These are phyloP conservation scores for Mycena filopes DNA, from an alignment of 768 basidiomycete species.

Conservation along the genomic window DNA sequence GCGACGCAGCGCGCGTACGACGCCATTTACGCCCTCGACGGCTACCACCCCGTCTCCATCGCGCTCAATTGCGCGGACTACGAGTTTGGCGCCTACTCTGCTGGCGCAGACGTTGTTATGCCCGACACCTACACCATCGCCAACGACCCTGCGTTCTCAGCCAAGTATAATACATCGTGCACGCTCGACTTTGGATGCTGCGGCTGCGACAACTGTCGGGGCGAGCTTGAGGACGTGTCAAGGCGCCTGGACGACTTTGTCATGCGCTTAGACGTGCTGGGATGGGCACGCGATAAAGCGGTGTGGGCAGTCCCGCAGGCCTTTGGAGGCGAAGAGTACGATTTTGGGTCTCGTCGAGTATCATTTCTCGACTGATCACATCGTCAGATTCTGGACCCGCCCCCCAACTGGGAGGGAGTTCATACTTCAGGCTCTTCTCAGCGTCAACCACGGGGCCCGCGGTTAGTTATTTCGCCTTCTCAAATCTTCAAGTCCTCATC, in stretches of 20 bases:
- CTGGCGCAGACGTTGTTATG: slow-evolving; percentile 66
- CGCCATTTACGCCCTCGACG: slow-evolving; percentile 59
- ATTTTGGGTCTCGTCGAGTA: too few species aligned
- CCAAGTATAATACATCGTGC: slow-evolving; percentile 57
- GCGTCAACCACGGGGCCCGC: slow-evolving; percentile 62
- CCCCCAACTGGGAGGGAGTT: slow-evolving; percentile 63
- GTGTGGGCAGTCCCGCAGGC: slow-evolving; percentile 71
- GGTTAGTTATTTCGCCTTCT: slow-evolving; percentile 38
- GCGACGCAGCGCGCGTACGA: slow-evolving; percentile 56
- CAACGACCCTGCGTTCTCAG: slow-evolving; percentile 57
- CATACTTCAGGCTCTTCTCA: slow-evolving; percentile 59
- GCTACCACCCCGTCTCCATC: slow-evolving; percentile 68
- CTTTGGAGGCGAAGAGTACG: slow-evolving; percentile 54
- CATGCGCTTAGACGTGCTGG: slow-evolving; percentile 52
- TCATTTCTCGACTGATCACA: background rate
- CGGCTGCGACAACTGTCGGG: slow-evolving; percentile 71
- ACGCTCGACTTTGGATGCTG: slow-evolving; percentile 63
- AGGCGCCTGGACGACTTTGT: slow-evolving; percentile 59
- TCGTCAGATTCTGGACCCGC: slow-evolving; percentile 59
- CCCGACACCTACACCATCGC: slow-evolving; percentile 54
- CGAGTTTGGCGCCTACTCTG: slow-evolving; percentile 59
- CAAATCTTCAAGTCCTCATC: background rate
- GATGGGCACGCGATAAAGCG: slow-evolving; percentile 58
- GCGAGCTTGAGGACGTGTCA: slow-evolving; percentile 62
- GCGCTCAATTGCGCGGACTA: slow-evolving; percentile 62